Base-by-base conservation (phyloP, 106 monocot genomes). In the Acorus calamus region DNA sequence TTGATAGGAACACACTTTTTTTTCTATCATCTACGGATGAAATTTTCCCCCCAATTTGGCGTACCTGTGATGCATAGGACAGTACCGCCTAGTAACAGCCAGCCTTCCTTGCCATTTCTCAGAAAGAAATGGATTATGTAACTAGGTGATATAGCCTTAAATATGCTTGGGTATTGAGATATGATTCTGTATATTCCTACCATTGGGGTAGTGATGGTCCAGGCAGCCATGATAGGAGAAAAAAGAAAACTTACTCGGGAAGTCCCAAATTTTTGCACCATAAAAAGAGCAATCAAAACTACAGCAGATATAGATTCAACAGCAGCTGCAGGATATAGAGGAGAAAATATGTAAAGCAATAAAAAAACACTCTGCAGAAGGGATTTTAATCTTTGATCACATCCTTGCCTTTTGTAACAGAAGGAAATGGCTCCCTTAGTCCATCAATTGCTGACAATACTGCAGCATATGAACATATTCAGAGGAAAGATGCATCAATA, bases 11-110 rank as follows among this genome's bases (percentile, higher is more conserved):
- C 28, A 28, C 28, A 28, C 28, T 28, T 28, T 28, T 28, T 28
- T 28, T 28, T 28, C 28, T 28, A 28, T 28, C 28, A 28, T 28
- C 28, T 28, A 28, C 28, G 28, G 28, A 28, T 1, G 28, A 28
- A 28, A 28, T 28, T 28, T 28, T 28, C 1, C 28, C 1, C 28
- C 28, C 28, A 28, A 28, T 0, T 28, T 28, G 69, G 13, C 3
- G 7, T 60, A 87, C 92, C 92, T 73, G 92, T 92, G 59, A 92
- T 92, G 65, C 92, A 92, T 47, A 92, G 71, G 14, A 84, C 81
- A 11, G 84, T 84, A 48, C 84, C 86, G 14, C 81, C 84, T 61
- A 92, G 92, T 42, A 92, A 61, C 57, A 79, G 69, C 84, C 92
- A 87, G 9, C 86, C 92, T 49, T 59, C 55, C 54, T 43, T 71